Evolutionary conservation across 371 early-diverging fungal genomes (phyloP).

Genomic region (Mucor racemosus): DNA sequence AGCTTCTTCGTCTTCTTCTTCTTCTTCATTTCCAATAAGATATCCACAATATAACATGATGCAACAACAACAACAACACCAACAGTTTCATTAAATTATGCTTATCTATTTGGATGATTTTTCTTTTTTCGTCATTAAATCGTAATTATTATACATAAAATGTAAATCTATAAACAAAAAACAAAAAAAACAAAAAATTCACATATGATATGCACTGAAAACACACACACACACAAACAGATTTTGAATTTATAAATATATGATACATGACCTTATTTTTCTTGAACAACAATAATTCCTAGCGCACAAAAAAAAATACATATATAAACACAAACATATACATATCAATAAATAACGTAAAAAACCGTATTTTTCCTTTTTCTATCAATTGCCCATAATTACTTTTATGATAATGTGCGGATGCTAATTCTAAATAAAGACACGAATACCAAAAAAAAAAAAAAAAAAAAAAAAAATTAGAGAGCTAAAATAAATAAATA

Average conservation of each 20-base stretch:
- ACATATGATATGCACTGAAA: background rate
- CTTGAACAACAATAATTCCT: too few relatives aligned
- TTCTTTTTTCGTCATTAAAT: background rate
- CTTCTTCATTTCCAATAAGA: conserved; percentile 1
- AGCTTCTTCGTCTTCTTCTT: background rate
- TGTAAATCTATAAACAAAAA: background rate
- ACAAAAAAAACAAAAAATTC: background rate
- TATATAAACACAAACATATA: background rate
- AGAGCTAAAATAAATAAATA: too few relatives aligned
- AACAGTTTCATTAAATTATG: conserved; percentile 10
- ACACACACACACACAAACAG: background rate
- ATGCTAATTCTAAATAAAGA: background rate
- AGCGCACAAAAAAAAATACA: background rate
- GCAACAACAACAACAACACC: conserved; percentile 12
- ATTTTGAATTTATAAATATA: background rate
- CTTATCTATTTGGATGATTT: conserved; percentile 3
- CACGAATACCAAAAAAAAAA: background rate
- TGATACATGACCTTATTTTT: too few relatives aligned
- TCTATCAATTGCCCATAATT: conserved; percentile 1
- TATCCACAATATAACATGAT: conserved; percentile 8
- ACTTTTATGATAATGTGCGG: too few relatives aligned
- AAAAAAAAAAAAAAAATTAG: too few relatives aligned
- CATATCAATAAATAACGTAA: background rate
- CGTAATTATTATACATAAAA: conserved; percentile 2
- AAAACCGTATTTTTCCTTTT: conserved; percentile 11